Evolutionary conservation across 345 rosid genomes (phyloP).

Genomic region (Hypericum androsaemum): DNA sequence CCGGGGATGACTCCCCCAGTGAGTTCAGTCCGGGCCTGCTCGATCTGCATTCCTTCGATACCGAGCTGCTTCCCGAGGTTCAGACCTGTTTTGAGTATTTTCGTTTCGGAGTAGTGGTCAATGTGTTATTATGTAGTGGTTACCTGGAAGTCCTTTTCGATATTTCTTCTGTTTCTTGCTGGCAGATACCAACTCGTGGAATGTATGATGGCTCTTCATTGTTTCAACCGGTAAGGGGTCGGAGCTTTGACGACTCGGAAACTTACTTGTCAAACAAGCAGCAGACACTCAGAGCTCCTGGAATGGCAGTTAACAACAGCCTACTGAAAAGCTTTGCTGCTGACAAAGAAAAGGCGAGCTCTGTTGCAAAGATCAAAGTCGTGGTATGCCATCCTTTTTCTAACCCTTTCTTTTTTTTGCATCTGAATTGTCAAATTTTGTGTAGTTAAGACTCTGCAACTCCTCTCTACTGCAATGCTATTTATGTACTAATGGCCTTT

Average conservation of each 20-base stretch:
- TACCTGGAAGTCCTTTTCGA: too few species aligned
- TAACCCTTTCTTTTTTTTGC: too few species aligned
- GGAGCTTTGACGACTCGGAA: constrained; percentile 30
- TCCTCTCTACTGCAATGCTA: too few species aligned
- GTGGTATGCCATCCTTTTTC: too few species aligned
- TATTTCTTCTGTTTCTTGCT: background rate
- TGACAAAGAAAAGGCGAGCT: constrained; percentile 41
- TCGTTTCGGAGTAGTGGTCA: too few species aligned
- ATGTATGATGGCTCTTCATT: constrained; percentile 13
- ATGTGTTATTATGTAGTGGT: too few species aligned
- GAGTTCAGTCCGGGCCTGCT: constrained; percentile 43
- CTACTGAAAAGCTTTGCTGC: constrained; percentile 33
- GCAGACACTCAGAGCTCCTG: constrained; percentile 12
- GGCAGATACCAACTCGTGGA: constrained; percentile 14
- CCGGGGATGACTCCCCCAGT: constrained; percentile 24
- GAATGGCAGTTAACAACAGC: constrained; percentile 28
- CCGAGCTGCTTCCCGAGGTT: constrained; percentile 49
- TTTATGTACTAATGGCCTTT: too few species aligned
- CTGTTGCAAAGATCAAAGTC: constrained; percentile 59
- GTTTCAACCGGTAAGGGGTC: constrained; percentile 18
- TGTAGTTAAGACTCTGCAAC: background rate
- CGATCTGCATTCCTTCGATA: constrained; percentile 53
- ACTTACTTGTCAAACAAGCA: constrained; percentile 19
- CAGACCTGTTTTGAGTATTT: background rate
- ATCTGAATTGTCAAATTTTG: background rate